Evolutionary conservation across 2,329 filamentous ascomycete genomes (phyloP).

Genomic region (Diaporthe destruens): DNA sequence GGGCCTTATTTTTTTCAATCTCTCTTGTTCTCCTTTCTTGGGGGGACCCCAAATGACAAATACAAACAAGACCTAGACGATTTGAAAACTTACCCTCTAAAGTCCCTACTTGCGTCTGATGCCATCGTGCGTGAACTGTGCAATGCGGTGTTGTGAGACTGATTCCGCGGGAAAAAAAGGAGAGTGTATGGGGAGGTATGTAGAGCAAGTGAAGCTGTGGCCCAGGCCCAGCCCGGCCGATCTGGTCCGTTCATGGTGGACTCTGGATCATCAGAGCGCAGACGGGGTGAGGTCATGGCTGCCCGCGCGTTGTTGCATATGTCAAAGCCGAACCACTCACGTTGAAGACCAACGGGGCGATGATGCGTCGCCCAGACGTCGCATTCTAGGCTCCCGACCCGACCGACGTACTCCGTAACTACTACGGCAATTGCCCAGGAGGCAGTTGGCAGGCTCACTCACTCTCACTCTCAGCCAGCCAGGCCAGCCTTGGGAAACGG

Average conservation of each 20-base stretch:
- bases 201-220: background rate
- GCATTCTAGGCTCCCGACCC: background rate
- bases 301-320: too few relatives aligned
- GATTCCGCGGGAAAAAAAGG: background rate
- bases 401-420: too few relatives aligned
- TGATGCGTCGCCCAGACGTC: conserved; percentile 4
- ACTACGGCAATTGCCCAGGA: background rate
- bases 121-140: background rate
- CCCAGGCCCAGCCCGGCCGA: background rate
- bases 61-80: conserved; percentile 40
- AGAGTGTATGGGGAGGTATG: background rate
- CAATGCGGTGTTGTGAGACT: background rate
- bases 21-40: conserved; percentile 37
- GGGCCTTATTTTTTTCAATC: conserved; percentile 36
- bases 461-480: too few relatives aligned
- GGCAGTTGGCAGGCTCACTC: background rate
- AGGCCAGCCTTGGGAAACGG: background rate
- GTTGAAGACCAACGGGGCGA: background rate
- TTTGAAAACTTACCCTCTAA: conserved; percentile 31
- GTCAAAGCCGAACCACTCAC: too few relatives aligned
- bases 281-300: background rate
- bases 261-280: background rate
- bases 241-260: background rate
- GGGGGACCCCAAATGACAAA: conserved; percentile 23
- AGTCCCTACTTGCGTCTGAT: background rate